Base-by-base conservation (phyloP, 1,139 yeast species). In the Wickerhamomyces sp. region DNA sequence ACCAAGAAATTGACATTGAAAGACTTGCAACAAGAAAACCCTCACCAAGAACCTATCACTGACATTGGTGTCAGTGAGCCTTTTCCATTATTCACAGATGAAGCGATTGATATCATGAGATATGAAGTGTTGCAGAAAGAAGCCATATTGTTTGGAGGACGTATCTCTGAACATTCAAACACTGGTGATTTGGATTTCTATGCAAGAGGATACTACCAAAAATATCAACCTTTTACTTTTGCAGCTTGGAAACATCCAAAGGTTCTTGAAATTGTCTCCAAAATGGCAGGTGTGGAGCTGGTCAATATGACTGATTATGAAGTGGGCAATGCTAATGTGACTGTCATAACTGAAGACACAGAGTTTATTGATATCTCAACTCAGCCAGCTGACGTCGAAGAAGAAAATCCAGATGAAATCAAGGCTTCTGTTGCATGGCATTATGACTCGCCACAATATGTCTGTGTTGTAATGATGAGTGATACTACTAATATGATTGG, bases 401-500 rank as follows among this genome's bases (percentile, higher is more conserved):
- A 37, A 25, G 22, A 24, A 32, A 51, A 60, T 19, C 62, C 63
- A 16, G 59, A 55, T 7, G 68, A 69, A 21, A 64, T 72, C 35
- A 76, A 76, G 16, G 78, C 76, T 31, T 65, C 74, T 35, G 78
- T 74, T 22, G 72, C 74, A 21, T 77, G 82, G 83, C 82, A 77
- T 60, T 56, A 64, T 40, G 83, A 77, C 55, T 69, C 78, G 27
- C 76, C 74, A 41, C 82, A 81, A 12, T 74, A 74, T 56, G 82
- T 77, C n/a, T 76, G 81, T 58, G 82, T 77, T 15, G 62, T 77
- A 39, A 77, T 77, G 83, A 54, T 77, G 29, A 69, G 77, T 31
- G 81, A 76, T 51, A 76, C 82, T 14, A 49, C 71, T 10, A 58
- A 63, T 30, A 76, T 77, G 82, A 60, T 71, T 55, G 82, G 81